Base-by-base conservation (phyloP, 1,139 yeast genomes). In the Lipomyces yarrowii region DNA sequence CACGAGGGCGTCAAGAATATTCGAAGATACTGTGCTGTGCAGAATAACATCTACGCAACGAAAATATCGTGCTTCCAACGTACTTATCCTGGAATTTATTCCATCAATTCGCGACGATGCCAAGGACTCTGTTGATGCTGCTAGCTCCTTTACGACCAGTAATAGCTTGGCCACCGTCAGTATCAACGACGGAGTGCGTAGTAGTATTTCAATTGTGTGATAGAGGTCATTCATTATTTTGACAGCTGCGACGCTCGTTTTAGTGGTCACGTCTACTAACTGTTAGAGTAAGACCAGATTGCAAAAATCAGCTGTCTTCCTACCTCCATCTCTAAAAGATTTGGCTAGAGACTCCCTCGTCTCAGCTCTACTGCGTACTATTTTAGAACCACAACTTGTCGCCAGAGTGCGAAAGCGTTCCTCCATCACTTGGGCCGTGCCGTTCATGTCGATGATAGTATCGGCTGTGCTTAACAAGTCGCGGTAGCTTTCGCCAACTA, bases 381-480 rank as follows among this genome's bases (percentile, higher is more conserved):
- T 42, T 15, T 42, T 13, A 7, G 69, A 58, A 18, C 65, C 37
- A 56, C 69, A 66, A 4, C 58, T 58, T 11, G 60, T 37, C 10
- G 64, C 33, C 48, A 75, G 60, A 32, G 65, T 68, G n/a, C 72
- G 61, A 61, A 76, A 64, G 46, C 67, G 67, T 1, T 64, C 60
- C 55, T 76, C 77, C 61, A 73, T 73, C 8, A 61, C 55, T 3
- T 64, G 71, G 0, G 86, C 80, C 11, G 80, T 71, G 1, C 74
- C 73, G 69, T 84, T 80, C 87, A 88, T 86, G 6, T 77, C 77
- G 55, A 83, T 84, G 52, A 89, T 87, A 67, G 86, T 85, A 72
- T 89, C 92, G 0, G 93, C 90, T 6, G 89, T 88, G 53, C 83
- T 80, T 51, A 89, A 81, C 72, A 89, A 79, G 71, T 89, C 92